Evolutionary conservation across 495 filamentous ascomycete genomes (phyloP).

Genomic region (Aspergillus asperescens): DNA sequence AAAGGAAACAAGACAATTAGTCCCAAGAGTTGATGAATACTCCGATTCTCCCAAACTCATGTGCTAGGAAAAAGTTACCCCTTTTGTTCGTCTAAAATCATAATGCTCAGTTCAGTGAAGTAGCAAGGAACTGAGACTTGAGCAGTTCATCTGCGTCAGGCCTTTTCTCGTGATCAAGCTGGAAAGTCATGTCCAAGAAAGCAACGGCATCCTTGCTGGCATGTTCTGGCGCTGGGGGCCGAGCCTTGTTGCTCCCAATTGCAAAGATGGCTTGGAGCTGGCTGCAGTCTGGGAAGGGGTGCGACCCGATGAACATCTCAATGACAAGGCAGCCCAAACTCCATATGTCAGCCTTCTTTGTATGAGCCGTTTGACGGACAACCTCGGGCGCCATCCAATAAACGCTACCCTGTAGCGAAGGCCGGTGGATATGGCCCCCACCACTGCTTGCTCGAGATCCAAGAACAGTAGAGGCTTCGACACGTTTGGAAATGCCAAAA

Average conservation of each 20-base stretch:
- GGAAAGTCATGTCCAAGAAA: slow-evolving; percentile 87
- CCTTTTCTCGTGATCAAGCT: slow-evolving; percentile 86
- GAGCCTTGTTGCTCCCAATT: slow-evolving; percentile 81
- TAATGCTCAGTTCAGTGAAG: slow-evolving; percentile 48
- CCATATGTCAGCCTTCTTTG: slow-evolving; percentile 99
- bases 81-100: background rate
- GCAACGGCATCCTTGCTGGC: slow-evolving; percentile 78
- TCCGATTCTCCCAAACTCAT: background rate
- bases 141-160: slow-evolving; percentile 89
- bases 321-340: slow-evolving; percentile 93
- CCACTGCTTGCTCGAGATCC: slow-evolving; percentile 49
- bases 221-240: slow-evolving; percentile 83
- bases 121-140: slow-evolving; percentile 67
- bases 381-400: slow-evolving; percentile 99
- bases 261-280: slow-evolving; percentile 98
- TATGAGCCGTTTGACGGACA: slow-evolving; percentile 94
- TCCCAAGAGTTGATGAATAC: background rate
- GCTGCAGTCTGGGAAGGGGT: slow-evolving; percentile 95
- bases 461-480: slow-evolving; percentile 68
- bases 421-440: slow-evolving; percentile 67
- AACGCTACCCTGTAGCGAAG: slow-evolving; percentile 92
- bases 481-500: slow-evolving; percentile 98
- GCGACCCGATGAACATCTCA: slow-evolving; percentile 97
- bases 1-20: background rate
- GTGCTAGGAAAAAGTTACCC: background rate